A percentile compares a stretch with the other conserved stretches of the same genome.
These are phyloP conservation scores for Huntiella decipiens DNA, from an alignment of 2,329 filamentous ascomycete genomes.

Conservation along the genomic window DNA sequence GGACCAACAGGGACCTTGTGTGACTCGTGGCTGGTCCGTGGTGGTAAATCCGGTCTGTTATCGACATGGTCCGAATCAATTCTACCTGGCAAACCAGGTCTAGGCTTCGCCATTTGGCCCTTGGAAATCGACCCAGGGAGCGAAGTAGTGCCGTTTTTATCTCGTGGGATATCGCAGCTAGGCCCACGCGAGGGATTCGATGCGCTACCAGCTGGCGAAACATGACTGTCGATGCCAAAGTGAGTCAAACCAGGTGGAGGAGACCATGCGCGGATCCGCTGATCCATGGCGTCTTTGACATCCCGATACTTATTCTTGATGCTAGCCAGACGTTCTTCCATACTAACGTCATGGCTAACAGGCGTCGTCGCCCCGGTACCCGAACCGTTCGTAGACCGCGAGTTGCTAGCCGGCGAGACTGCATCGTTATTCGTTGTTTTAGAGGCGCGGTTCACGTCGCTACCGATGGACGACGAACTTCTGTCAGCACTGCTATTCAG, in stretches of 20 bases:
- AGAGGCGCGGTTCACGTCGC: constrained; percentile 29
- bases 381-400: constrained; percentile 24
- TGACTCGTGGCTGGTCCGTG: constrained; percentile 4
- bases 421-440: constrained; percentile 22
- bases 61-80: neutral
- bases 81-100: neutral
- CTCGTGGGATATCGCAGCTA: constrained; percentile 18
- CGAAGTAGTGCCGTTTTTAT: constrained; percentile 29
- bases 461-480: constrained; percentile 51
- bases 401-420: too few relatives aligned
- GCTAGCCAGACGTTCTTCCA: constrained; percentile 30
- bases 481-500: constrained; percentile 43
- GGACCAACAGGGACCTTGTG: constrained; percentile 4
- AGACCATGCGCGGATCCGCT: constrained; percentile 35
- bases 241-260: constrained; percentile 21
- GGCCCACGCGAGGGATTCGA: constrained; percentile 16
- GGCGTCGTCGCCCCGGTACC: constrained; percentile 22
- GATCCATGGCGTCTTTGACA: constrained; percentile 36
- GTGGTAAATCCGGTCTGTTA: constrained; percentile 2
- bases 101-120: neutral
- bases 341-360: constrained; percentile 2
- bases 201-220: constrained; percentile 11
- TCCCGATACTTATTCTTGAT: constrained; percentile 42
- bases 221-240: constrained; percentile 5
- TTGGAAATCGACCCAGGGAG: too few relatives aligned